These are phyloP conservation scores for Cylindrotheca closterium DNA, from an alignment of 108 stramenopile species.

Conservation along the genomic window DNA sequence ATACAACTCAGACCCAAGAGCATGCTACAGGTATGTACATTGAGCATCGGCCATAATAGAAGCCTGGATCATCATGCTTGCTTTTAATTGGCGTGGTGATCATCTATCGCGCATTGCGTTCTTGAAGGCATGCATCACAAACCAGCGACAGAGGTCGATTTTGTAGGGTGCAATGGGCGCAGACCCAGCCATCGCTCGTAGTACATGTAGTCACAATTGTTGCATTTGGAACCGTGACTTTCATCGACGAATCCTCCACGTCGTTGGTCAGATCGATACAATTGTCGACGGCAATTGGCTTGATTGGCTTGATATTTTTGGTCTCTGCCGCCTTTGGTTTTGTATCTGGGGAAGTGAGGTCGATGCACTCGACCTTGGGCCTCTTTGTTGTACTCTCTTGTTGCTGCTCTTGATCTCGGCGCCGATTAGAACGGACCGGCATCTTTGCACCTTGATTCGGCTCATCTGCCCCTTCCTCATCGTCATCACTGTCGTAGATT, in stretches of 20 bases:
- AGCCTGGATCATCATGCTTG: no score
- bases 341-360: conserved; percentile 5
- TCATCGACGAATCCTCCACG: background rate
- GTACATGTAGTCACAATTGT: no score
- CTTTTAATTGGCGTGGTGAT: no score
- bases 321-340: conserved; percentile 1
- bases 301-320: no score
- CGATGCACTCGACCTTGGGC: conserved; percentile 1
- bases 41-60: no score
- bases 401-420: background rate
- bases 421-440: background rate
- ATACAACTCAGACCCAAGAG: no score
- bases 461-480: background rate
- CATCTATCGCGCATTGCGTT: no score
- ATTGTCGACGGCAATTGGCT: background rate
- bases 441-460: background rate
- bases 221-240: no score
- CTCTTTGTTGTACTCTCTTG: background rate
- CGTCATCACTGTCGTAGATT: conserved; percentile 22
- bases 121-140: conserved; percentile 2
- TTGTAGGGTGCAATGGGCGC: conserved; percentile 15
- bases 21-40: no score
- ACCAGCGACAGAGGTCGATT: conserved; percentile 12
- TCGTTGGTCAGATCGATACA: conserved; percentile 1
- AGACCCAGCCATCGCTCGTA: conserved; percentile 21